Conservation (phyloP, 1,284 basidiomycete genomes). For the Ceratorhiza oryzae-sativae region DNA sequence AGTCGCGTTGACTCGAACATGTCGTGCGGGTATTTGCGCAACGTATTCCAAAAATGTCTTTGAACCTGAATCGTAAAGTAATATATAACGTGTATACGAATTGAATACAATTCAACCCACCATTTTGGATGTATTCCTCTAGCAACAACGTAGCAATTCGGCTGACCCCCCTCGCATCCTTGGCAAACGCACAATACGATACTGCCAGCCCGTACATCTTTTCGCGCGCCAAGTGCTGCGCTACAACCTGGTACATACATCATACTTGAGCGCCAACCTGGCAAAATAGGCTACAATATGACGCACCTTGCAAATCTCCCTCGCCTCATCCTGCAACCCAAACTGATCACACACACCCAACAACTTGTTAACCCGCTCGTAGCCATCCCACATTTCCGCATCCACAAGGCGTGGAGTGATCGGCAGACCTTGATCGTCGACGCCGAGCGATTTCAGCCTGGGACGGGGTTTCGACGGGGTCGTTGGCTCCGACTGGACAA, state of each 20-base stretch:
- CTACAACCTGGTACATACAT: constrained; percentile 38
- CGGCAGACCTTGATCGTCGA: constrained; percentile 34
- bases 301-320: constrained; percentile 43
- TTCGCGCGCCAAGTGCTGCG: constrained; percentile 40
- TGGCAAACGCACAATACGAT: constrained; percentile 42
- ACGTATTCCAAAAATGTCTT: constrained; percentile 27
- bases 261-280: background rate
- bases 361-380: constrained; percentile 41
- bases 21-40: constrained; percentile 34
- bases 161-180: constrained; percentile 42
- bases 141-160: constrained; percentile 43
- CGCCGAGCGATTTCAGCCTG: constrained; percentile 30
- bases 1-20: constrained; percentile 39
- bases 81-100: too few species aligned
- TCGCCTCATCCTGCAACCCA: constrained; percentile 42
- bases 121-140: constrained; percentile 43
- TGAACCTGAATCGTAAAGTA: constrained; percentile 16
- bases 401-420: constrained; percentile 31
- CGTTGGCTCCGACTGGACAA: constrained; percentile 27
- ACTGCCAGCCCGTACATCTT: constrained; percentile 43
- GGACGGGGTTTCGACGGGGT: constrained; percentile 6
- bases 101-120: constrained; percentile 11
- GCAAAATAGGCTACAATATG: background rate
- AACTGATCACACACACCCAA: constrained; percentile 42
- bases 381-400: constrained; percentile 37